Conservation (phyloP, 495 filamentous ascomycete species). For the Penicillium riverlandense region DNA sequence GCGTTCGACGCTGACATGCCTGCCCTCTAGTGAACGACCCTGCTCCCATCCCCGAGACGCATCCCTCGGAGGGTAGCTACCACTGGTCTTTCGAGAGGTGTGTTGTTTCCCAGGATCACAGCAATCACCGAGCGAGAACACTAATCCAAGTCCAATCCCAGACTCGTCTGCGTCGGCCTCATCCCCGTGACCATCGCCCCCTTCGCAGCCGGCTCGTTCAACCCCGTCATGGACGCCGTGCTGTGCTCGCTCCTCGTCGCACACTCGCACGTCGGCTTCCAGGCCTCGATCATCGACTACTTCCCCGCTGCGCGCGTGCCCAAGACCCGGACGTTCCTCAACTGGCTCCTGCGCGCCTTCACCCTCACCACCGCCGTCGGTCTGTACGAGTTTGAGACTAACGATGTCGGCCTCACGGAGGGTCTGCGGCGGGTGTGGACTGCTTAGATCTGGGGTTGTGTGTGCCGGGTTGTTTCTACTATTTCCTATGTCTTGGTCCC, state of each 20-base stretch:
- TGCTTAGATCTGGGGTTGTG: conserved; percentile 40
- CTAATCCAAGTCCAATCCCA: conserved; percentile 12
- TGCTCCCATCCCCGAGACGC: conserved; percentile 60
- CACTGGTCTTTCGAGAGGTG: conserved; percentile 97
- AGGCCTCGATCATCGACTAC: conserved; percentile 85
- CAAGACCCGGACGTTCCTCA: conserved; percentile 51
- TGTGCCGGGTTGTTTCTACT: conserved; percentile 19
- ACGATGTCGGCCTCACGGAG: conserved; percentile 91
- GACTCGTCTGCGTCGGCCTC: conserved; percentile 65
- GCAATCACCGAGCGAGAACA: background rate
- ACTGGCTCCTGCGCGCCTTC: conserved; percentile 71
- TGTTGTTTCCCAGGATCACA: conserved; percentile 1
- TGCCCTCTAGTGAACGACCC: conserved; percentile 70
- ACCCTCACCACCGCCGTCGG: conserved; percentile 79
- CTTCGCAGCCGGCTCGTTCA: conserved; percentile 84
- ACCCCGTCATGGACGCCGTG: conserved; percentile 79
- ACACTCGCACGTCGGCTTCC: conserved; percentile 92
- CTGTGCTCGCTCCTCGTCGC: conserved; percentile 78
- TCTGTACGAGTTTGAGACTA: conserved; percentile 99
- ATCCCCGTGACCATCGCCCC: conserved; percentile 84
- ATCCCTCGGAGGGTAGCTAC: conserved; percentile 82
- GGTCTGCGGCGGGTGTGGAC: conserved; percentile 80
- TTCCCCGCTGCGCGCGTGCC: conserved; percentile 67
- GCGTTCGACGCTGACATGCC: background rate
- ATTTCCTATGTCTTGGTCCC: conserved; percentile 10